Base-by-base conservation (phyloP, 1,139 yeast genomes). In the Candida sanyaensis region DNA sequence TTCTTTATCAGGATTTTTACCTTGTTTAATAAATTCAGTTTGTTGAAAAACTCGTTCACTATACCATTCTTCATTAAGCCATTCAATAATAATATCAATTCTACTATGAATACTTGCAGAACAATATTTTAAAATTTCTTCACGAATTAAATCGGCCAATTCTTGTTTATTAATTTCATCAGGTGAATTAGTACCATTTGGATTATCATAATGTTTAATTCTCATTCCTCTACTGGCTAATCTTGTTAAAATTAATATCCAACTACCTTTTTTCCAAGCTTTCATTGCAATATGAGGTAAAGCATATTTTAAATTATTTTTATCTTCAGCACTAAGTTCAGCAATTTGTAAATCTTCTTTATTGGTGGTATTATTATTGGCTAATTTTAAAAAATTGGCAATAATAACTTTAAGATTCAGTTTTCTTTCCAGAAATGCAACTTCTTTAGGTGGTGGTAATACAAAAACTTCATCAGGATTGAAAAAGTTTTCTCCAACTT, bases 21-120 rank as follows among this genome's bases (percentile, higher is more conserved):
- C 31, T 39, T 50, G 46, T 17, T 39, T 46, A 8, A 40, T 31
- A 5, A 21, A 10, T 27, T 53, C 46, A 50, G 73, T 77, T 52
- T 68, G 68, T 53, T 68, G 68, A 47, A 67, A 68, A 1, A 80
- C 81, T 53, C 69, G 69, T 55, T 87, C 96, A 41, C 84, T 78
- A 64, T 84, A 92, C 96, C 97, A 95, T 65, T 95, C 99, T 65
- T 93, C 99, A 59, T 88, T 92, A 46, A 95, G 71, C 99, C 99
- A 95, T 52, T 88, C 91, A 34, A 92, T 83, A n/a, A 89, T 83
- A 36, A 86, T 69, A 52, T 89, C 96, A 12, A 92, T 77, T 37
- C 93, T 73, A 10, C 74, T 76, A 50, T 88, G 86, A 55, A 92
- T 86, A 59, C 87, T 88, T 17, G 80, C 85, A 59, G 90, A 74